phyloP scores from a whole-genome alignment of 75 land plant species.

The Pseudotsuga menziesii region DNA sequence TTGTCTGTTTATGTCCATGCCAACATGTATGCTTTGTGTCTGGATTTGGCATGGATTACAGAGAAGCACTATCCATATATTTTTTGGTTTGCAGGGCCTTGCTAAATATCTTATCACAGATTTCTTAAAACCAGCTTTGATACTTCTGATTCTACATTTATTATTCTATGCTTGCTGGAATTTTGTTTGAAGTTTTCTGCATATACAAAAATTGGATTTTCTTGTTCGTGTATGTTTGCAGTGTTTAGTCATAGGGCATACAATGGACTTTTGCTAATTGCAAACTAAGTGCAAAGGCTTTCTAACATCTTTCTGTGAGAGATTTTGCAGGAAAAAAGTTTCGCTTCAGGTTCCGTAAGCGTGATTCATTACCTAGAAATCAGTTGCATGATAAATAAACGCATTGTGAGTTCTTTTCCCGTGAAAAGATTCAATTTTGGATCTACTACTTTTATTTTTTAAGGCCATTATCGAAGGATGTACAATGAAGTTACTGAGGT shows the following conservation, averaged over 20 bases:
- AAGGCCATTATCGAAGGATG: background rate
- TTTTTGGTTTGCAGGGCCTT: no score
- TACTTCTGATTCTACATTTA: background rate
- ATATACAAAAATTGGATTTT: background rate
- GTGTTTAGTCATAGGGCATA: background rate
- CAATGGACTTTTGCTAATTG: background rate
- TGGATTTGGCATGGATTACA: no score
- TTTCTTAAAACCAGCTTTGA: no score
- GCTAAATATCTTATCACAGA: no score
- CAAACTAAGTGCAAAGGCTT: background rate
- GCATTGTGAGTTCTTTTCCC: background rate
- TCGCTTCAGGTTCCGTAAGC: slow-evolving; percentile 48
- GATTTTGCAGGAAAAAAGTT: slow-evolving; percentile 45
- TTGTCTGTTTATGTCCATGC: no score
- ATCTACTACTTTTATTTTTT: background rate
- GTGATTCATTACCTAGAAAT: slow-evolving; percentile 52
- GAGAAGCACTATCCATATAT: no score
- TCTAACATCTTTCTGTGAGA: background rate
- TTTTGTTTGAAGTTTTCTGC: no score
- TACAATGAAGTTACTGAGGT: background rate
- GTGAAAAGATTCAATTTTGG: slow-evolving; percentile 2
- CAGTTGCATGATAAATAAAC: slow-evolving; percentile 48
- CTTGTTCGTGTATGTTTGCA: background rate
- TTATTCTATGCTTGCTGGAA: background rate
- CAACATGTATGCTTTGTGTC: no score